Evolutionary conservation across 169 alveolate genomes (phyloP), one percentile per base, ranked within the genome.

Genomic region (Eimeria acervulina): DNA sequence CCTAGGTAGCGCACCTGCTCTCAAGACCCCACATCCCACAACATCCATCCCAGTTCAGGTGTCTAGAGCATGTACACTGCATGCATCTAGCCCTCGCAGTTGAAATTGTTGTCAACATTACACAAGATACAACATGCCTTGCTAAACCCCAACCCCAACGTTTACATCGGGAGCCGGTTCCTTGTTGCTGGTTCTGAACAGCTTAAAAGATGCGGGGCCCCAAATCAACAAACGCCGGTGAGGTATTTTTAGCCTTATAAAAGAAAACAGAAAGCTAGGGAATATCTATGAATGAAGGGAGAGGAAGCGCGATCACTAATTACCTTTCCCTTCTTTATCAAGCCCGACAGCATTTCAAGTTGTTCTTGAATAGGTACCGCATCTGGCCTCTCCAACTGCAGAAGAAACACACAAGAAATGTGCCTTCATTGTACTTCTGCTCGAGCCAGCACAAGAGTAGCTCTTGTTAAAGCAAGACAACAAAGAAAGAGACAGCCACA

Each of bases 251-350:
- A 51, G 59, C 59, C 59, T 1, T 51, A n/a, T 59, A 17, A n/a
- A 59, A 17, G 68, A n/a, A 17, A 59, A 21, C 55, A 47, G 19
- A 47, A 5, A 47, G 55, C 55, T 47, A 47, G 19, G 12, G 55
- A 12, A 47, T 47, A 12, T 47, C 19, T 47, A 12, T 47, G 55
- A 47, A 12, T 47, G 5, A 12, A 12, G 55, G 12, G 19, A 47
- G 55, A 47, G 55, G 55, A 47, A 47, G 55, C 5, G 55, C 55
- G 12, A 47, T 5, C 55, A 47, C 55, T 7, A 12, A 59, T 15
- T 68, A 93, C 96, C 92, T 93, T 98, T 28, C 98, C 98, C 95
- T 98, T 97, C 66, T 95, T 95, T 33, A 97, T 95, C 76, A 98
- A 88, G 12, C 83, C 78, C 90, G 97, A 96, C 38, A 98, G 96